A percentile compares a stretch with the other conserved stretches of the same genome.
Evolutionary conservation across 1,284 basidiomycete genomes (phyloP).

Genomic region (Singerocomus inundabilis): DNA sequence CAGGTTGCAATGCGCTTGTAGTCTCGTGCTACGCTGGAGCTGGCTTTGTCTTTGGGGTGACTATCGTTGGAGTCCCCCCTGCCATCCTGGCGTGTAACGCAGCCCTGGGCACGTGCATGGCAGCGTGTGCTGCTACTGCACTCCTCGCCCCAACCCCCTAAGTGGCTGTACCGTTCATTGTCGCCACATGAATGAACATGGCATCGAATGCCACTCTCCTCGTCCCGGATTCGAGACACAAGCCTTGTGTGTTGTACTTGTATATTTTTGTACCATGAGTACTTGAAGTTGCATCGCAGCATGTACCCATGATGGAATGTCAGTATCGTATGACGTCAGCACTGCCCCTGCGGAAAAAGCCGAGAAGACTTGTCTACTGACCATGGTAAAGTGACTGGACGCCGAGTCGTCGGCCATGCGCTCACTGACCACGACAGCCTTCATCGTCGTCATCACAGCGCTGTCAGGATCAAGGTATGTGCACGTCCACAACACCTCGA

Average conservation of each 20-base stretch:
- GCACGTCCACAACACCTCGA: background rate
- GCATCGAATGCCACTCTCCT: no score
- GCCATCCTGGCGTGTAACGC: slow-evolving; percentile 51
- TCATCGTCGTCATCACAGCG: slow-evolving; percentile 7
- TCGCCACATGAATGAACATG: no score
- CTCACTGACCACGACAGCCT: background rate
- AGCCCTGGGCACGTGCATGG: slow-evolving; percentile 47
- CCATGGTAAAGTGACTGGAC: background rate
- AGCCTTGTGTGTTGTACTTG: background rate
- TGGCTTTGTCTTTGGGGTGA: slow-evolving; percentile 50
- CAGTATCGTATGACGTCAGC: background rate
- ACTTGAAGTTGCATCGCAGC: no score
- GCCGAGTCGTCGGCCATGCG: background rate
- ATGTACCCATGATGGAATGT: slow-evolving; percentile 8
- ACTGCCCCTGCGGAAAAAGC: background rate
- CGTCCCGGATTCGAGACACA: slow-evolving; percentile 13
- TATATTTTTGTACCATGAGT: background rate
- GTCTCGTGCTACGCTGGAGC: slow-evolving; percentile 56
- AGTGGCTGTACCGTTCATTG: background rate
- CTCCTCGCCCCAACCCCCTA: slow-evolving; percentile 31
- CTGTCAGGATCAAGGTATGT: slow-evolving; percentile 36
- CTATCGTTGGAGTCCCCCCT: slow-evolving; percentile 43
- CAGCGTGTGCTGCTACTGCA: slow-evolving; percentile 40
- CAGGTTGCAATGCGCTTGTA: slow-evolving; percentile 53
- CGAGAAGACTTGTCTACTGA: slow-evolving; percentile 1